Percentiles rank a stretch among this genome's conserved stretches.
Conservation (phyloP, 1,139 yeast species). For the Candida pseudoviswanathii region DNA sequence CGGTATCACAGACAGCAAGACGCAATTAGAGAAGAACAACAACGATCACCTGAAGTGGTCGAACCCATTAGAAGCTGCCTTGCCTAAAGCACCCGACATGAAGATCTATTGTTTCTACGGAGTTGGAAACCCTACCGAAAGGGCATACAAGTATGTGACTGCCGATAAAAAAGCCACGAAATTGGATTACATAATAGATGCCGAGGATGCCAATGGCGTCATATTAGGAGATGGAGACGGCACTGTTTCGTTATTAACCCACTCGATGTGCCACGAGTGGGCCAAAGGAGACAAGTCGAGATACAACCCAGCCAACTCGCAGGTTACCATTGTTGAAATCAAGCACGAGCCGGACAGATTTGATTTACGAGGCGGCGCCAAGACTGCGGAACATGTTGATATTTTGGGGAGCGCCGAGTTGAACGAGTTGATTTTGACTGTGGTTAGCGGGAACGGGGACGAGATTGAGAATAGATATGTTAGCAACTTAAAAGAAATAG, state of each 20-base stretch:
- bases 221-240: constrained; percentile 94
- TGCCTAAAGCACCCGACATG: constrained; percentile 93
- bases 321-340: constrained; percentile 84
- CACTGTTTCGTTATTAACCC: constrained; percentile 85
- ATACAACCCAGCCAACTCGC: constrained; percentile 77
- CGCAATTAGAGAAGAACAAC: constrained; percentile 65
- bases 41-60: constrained; percentile 79
- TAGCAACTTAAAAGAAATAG: constrained; percentile 65
- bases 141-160: constrained; percentile 78
- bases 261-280: constrained; percentile 83
- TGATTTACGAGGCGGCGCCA: constrained; percentile 96
- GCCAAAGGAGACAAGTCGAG: constrained; percentile 60
- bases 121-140: constrained; percentile 92
- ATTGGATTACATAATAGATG: constrained; percentile 69
- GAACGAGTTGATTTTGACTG: constrained; percentile 78
- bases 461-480: constrained; percentile 59
- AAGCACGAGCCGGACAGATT: constrained; percentile 90
- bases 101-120: constrained; percentile 91
- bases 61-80: constrained; percentile 87
- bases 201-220: constrained; percentile 61
- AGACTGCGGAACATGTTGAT: constrained; percentile 97
- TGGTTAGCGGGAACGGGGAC: constrained; percentile 80
- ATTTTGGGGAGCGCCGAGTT: constrained; percentile 90
- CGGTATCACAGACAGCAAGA: constrained; percentile 65
- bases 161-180: constrained; percentile 60